Evolutionary conservation across 2,329 filamentous ascomycete genomes (phyloP).

Genomic region (Zalaria obscura): DNA sequence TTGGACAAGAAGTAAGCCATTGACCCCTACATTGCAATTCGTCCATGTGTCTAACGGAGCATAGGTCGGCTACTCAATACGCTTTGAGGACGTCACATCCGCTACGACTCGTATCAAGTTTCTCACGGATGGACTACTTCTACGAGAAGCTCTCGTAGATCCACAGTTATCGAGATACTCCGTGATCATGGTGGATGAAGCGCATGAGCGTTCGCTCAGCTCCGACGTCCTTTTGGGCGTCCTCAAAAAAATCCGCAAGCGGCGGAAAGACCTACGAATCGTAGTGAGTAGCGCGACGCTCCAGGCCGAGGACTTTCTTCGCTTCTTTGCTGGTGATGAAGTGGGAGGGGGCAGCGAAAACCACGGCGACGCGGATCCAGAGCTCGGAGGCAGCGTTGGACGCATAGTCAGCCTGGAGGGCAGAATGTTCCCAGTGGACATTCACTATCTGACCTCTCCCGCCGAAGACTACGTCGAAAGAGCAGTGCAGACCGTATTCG

Average conservation of each 20-base stretch:
- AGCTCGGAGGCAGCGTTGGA: slow-evolving; percentile 29
- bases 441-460: slow-evolving; percentile 64
- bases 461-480: slow-evolving; percentile 77
- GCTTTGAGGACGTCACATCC: slow-evolving; percentile 83
- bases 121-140: slow-evolving; percentile 79
- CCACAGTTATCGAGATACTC: slow-evolving; percentile 83
- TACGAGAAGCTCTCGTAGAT: slow-evolving; percentile 86
- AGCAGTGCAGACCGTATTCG: slow-evolving; percentile 68
- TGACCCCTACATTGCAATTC: background rate
- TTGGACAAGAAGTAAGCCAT: slow-evolving; percentile 56
- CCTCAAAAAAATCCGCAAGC: slow-evolving; percentile 76
- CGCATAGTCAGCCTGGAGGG: slow-evolving; percentile 76
- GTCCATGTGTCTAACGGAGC: background rate
- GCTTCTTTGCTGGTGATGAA: slow-evolving; percentile 53
- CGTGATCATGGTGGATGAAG: slow-evolving; percentile 95
- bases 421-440: slow-evolving; percentile 76
- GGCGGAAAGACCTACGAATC: slow-evolving; percentile 67
- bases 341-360: slow-evolving; percentile 12
- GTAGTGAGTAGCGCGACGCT: slow-evolving; percentile 89
- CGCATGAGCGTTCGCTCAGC: slow-evolving; percentile 84
- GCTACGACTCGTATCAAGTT: slow-evolving; percentile 82
- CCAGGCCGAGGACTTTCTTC: slow-evolving; percentile 72
- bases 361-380: slow-evolving; percentile 12
- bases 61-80: slow-evolving; percentile 67
- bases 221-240: slow-evolving; percentile 83